Evolutionary conservation across 495 filamentous ascomycete genomes (phyloP), one percentile per base, ranked within the genome.

Genomic region (Aspergillus sclerotiicarbonarius): DNA sequence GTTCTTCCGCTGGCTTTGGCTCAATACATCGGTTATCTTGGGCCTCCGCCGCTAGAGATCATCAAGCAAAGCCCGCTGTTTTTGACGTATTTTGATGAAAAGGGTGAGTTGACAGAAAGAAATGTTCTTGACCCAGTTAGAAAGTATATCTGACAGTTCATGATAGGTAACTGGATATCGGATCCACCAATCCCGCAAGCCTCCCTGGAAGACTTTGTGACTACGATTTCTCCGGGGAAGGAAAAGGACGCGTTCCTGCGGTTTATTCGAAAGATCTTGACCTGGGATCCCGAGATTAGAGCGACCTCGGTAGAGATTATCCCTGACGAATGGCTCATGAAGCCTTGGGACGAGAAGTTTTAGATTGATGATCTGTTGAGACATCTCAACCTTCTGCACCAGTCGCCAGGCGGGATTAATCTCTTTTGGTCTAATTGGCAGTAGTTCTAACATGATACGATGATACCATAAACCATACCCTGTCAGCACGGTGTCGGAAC

Each of bases 11-110:
- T 67, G 21, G 64, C 64, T 47, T 61, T 69, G 39, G 59, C 62
- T n/a, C 64, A 69, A 45, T 69, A 69, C 53, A 65, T 69, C 8
- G 59, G 62, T 16, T 64, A 61, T 53, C 52, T 64, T 30, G 57
- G 62, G 8, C 62, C 52, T 33, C 63, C 60, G 19, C 66, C 66
- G 29, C 45, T 65, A 13, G 12, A 62, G 7, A 59, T 66, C 19
- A 61, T 68, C 20, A 44, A 58, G 57, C 37, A 62, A 12, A 68
- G 61, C 20, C 59, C 54, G 5, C 64, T 61, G 29, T 62, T 67
- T 29, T 51, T 46, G 19, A 60, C 45, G 2, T 67, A 62, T 49
- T 64, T 67, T 57, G 64, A 67, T 57, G 37, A 32, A n/a, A 6
- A 67, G 13, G 64, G 64, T 62, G 41, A 56, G 54, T 47, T 16